Conservation (phyloP, 352 stramenopile genomes). For the Phytophthora podocarpi region DNA sequence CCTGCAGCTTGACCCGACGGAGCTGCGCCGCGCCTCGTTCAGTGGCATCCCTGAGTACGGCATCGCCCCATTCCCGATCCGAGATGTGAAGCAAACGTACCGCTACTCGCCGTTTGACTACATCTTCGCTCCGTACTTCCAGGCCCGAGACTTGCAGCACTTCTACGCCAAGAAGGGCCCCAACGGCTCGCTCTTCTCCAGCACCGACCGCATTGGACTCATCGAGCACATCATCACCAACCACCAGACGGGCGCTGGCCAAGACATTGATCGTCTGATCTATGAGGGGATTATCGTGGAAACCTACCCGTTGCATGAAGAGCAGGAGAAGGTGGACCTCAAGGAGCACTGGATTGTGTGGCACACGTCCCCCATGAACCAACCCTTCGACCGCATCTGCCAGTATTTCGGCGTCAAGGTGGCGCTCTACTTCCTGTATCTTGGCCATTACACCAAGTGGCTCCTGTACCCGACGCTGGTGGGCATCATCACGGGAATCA, state of each 20-base stretch:
- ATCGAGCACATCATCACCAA: constrained; percentile 89
- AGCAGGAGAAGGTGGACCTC: constrained; percentile 63
- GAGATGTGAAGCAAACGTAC: constrained; percentile 79
- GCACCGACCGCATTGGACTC: constrained; percentile 76
- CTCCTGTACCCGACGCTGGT: constrained; percentile 94
- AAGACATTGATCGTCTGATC: constrained; percentile 75
- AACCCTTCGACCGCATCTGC: constrained; percentile 82
- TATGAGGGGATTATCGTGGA: constrained; percentile 81
- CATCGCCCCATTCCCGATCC: constrained; percentile 84
- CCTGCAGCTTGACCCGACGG: constrained; percentile 67
- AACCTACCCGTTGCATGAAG: constrained; percentile 80
- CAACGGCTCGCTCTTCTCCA: constrained; percentile 71
- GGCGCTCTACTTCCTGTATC: constrained; percentile 97
- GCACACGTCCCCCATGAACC: constrained; percentile 72
- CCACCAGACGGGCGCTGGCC: constrained; percentile 60
- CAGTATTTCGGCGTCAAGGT: constrained; percentile 93
- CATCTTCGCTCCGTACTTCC: constrained; percentile 86
- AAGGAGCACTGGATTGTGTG: constrained; percentile 75
- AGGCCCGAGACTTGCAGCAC: constrained; percentile 63
- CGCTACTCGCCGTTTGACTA: constrained; percentile 83
- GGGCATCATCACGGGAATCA: constrained; percentile 89
- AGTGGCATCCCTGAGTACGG: constrained; percentile 70
- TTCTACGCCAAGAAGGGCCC: constrained; percentile 71
- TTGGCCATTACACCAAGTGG: constrained; percentile 96
- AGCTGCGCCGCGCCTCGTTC: constrained; percentile 67